phyloP scores from a whole-genome alignment of 805 yeast species.

The Candida suzukii region DNA sequence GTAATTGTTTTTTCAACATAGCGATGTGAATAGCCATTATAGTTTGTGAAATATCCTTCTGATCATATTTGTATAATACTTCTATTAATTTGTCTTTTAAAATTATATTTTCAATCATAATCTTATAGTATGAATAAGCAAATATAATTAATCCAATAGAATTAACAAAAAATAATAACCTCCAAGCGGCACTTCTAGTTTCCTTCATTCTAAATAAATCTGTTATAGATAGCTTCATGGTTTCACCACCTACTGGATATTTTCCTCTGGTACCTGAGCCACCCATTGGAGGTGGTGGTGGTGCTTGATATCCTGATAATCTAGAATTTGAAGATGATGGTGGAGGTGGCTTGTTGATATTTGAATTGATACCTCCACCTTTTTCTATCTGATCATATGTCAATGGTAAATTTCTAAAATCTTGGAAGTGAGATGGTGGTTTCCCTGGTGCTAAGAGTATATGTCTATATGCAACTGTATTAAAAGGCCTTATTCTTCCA shows the following conservation, averaged over 20 bases:
- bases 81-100: slow-evolving; percentile 5
- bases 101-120: neutral
- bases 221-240: neutral
- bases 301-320: neutral
- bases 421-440: slow-evolving; percentile 8
- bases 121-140: neutral
- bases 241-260: neutral
- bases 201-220: neutral
- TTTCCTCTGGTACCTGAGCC: neutral
- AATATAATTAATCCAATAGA: neutral
- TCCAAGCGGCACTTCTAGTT: neutral
- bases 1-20: slow-evolving; percentile 10
- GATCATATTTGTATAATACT: slow-evolving; percentile 8
- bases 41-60: slow-evolving; percentile 14
- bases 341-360: neutral
- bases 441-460: neutral
- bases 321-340: neutral
- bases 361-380: too few relatives aligned
- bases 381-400: neutral
- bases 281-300: neutral
- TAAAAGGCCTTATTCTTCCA: neutral
- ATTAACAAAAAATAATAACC: neutral
- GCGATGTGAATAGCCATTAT: slow-evolving; percentile 18
- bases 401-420: slow-evolving; percentile 1
- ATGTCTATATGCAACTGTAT: neutral